A percentile compares a stretch with the other conserved stretches of the same genome.
Conservation (phyloP, 2,329 filamentous ascomycete species). For the Colletotrichum sublineola region DNA sequence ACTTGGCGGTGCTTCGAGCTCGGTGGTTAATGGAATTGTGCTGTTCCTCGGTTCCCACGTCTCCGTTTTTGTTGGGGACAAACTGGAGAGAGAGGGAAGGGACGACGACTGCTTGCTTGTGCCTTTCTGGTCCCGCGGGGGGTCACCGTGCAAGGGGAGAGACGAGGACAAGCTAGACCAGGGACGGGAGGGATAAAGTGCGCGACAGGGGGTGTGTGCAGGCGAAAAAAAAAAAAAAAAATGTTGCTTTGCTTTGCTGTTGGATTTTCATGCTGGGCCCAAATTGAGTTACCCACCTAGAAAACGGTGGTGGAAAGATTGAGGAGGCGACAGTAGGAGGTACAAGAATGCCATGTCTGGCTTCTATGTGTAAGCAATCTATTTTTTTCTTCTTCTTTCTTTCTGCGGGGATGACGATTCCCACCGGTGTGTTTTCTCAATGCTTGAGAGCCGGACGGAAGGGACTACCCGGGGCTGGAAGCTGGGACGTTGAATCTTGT, state of each 20-base stretch:
- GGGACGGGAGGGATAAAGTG: slow-evolving; percentile 24
- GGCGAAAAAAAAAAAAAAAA: neutral
- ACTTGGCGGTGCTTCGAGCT: slow-evolving; percentile 5
- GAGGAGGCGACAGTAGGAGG: slow-evolving; percentile 26
- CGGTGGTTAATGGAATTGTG: neutral
- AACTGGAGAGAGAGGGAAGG: slow-evolving; percentile 33
- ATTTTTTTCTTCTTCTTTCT: neutral
- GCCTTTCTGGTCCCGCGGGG: slow-evolving; percentile 16
- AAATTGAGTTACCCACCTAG: slow-evolving; percentile 33
- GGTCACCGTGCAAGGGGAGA: slow-evolving; percentile 37
- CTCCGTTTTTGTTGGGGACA: slow-evolving; percentile 42
- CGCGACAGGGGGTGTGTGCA: slow-evolving; percentile 24
- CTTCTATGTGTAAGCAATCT: neutral
- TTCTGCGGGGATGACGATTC: neutral
- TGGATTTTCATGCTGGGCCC: slow-evolving; percentile 32
- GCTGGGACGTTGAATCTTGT: neutral
- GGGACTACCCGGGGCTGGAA: neutral
- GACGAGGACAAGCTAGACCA: slow-evolving; percentile 1
- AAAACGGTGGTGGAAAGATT: neutral
- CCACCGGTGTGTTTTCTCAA: neutral
- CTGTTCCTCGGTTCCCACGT: slow-evolving; percentile 25
- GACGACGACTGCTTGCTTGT: slow-evolving; percentile 17
- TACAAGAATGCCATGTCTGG: neutral
- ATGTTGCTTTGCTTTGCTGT: slow-evolving; percentile 2
- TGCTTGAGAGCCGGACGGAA: slow-evolving; percentile 3